These are phyloP conservation scores for Pichia sp. DNA, from an alignment of 1,139 yeast species.

Conservation along the genomic window DNA sequence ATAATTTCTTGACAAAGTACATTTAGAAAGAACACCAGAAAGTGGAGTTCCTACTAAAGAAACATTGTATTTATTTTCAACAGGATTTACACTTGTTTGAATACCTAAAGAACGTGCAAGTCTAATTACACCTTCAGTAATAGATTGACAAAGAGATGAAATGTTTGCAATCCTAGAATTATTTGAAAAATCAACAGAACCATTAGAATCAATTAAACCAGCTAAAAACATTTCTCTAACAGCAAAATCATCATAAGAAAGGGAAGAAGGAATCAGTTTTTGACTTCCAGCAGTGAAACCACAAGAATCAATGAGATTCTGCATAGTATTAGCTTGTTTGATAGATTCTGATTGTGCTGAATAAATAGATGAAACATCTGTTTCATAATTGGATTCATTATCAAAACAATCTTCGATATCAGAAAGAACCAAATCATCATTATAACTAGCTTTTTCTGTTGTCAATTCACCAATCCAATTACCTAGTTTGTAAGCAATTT, in stretches of 20 bases:
- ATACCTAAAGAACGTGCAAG: constrained; percentile 38
- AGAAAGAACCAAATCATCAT: constrained; percentile 24
- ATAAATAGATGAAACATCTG: no score
- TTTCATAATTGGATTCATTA: no score
- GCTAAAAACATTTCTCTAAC: constrained; percentile 36
- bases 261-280: constrained; percentile 19
- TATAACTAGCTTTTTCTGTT: no score
- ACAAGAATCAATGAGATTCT: constrained; percentile 1
- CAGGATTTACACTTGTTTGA: constrained; percentile 6
- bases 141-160: constrained; percentile 27
- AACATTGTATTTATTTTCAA: constrained; percentile 18
- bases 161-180: constrained; percentile 20
- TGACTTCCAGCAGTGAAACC: constrained; percentile 3
- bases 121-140: constrained; percentile 31
- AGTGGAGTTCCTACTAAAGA: constrained; percentile 12
- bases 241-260: constrained; percentile 19
- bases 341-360: no score
- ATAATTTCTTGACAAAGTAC: constrained; percentile 21
- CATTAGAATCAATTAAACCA: constrained; percentile 23
- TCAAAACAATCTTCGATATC: constrained; percentile 21
- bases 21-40: constrained; percentile 22
- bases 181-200: no score
- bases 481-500: constrained; percentile 28
- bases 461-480: constrained; percentile 21
- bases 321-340: constrained; percentile 12